phyloP scores from a whole-genome alignment of 495 filamentous ascomycete genomes.

The Venustampulla echinocandica region DNA sequence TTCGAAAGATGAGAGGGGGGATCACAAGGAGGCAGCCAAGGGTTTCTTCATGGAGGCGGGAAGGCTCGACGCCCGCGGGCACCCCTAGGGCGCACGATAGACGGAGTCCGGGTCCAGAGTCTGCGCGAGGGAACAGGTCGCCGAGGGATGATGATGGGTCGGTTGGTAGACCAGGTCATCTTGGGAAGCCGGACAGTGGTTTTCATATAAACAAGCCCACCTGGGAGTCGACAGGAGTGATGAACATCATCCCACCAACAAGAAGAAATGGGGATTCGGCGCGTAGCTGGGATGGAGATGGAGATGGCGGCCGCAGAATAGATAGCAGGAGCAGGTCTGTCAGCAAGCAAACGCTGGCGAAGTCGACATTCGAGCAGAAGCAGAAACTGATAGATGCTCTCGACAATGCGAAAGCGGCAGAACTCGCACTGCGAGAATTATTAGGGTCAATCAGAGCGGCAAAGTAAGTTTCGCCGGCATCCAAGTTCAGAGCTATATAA shows the following conservation, averaged over 20 bases:
- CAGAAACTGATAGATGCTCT: slow-evolving; percentile 50
- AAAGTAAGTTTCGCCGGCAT: too few species aligned
- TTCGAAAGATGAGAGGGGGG: slow-evolving; percentile 65
- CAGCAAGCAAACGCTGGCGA: slow-evolving; percentile 38
- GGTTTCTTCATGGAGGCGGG: slow-evolving; percentile 44
- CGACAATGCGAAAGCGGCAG: slow-evolving; percentile 70
- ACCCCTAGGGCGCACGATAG: slow-evolving; percentile 28
- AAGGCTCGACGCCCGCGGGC: slow-evolving; percentile 35
- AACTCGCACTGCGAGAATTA: slow-evolving; percentile 74
- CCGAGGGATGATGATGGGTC: slow-evolving; percentile 13
- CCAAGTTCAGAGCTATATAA: background rate
- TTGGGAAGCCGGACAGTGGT: slow-evolving; percentile 3
- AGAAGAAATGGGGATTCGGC: slow-evolving; percentile 15
- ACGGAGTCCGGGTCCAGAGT: slow-evolving; percentile 15
- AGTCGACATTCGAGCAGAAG: slow-evolving; percentile 50
- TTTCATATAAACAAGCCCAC: slow-evolving; percentile 14
- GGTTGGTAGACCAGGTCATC: slow-evolving; percentile 8
- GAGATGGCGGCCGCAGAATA: slow-evolving; percentile 19
- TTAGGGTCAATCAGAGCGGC: slow-evolving; percentile 72
- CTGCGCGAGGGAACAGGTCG: slow-evolving; percentile 16
- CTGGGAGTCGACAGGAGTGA: slow-evolving; percentile 79
- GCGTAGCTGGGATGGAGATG: slow-evolving; percentile 19
- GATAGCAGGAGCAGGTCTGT: slow-evolving; percentile 20
- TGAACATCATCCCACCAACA: slow-evolving; percentile 58
- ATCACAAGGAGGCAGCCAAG: slow-evolving; percentile 77